A percentile compares a stretch with the other conserved stretches of the same genome.
These are phyloP conservation scores for Dentipellis sp. DNA, from an alignment of 768 basidiomycete species.

Conservation along the genomic window DNA sequence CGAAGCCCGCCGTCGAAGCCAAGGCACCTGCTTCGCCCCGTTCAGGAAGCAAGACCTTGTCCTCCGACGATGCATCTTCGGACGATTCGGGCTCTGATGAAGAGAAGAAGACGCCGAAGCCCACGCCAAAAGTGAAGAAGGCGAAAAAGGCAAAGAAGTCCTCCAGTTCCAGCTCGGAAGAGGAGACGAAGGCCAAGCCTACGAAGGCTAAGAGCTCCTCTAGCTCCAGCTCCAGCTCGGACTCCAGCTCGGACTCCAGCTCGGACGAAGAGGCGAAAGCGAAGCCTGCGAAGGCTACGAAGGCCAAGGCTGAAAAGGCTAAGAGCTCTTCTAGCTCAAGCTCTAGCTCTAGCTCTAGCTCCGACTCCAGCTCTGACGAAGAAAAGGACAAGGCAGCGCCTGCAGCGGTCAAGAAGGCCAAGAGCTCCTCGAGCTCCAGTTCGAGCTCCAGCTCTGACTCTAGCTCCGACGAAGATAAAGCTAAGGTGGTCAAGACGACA, in stretches of 20 bases:
- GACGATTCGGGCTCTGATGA: background rate
- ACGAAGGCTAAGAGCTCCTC: background rate
- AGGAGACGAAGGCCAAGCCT: conserved; percentile 6
- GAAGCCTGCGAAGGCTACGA: background rate
- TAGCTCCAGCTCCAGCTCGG: conserved; percentile 15
- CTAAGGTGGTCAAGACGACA: background rate
- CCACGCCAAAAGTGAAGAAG: background rate
- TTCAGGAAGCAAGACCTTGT: background rate
- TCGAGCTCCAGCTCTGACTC: conserved; percentile 9
- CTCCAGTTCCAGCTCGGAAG: conserved; percentile 17
- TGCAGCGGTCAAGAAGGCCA: background rate
- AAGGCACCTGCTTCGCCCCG: background rate
- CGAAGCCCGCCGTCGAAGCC: background rate
- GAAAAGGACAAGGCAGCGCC: conserved; percentile 11
- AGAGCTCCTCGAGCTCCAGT: background rate
- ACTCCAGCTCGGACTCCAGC: conserved; percentile 17
- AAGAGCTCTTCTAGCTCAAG: conserved; percentile 5
- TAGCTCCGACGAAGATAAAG: conserved; percentile 9
- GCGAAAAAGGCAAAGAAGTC: background rate
- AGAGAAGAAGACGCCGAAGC: conserved; percentile 5
- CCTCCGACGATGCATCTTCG: background rate
- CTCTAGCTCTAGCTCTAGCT: conserved; percentile 13
- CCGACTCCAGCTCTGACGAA: conserved; percentile 19
- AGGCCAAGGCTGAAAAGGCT: background rate
- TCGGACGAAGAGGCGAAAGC: conserved; percentile 12